Evolutionary conservation across 2,329 filamentous ascomycete genomes (phyloP), one percentile per base, ranked within the genome.

Genomic region (Fusarium subtropicale): DNA sequence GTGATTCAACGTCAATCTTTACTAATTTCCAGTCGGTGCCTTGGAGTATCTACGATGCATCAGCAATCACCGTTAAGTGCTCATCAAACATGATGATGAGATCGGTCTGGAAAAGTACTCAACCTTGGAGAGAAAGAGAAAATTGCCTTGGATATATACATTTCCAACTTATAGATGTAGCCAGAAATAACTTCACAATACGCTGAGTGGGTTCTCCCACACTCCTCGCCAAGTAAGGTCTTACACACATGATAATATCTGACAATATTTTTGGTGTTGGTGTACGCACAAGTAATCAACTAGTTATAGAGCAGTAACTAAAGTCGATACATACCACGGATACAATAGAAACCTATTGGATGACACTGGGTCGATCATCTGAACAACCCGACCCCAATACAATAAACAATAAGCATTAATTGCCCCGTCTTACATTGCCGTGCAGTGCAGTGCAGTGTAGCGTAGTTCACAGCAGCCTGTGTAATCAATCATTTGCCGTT

Each of bases 161-260:
- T 26, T 34, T 28, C 11, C 26, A 15, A 5, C 5, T 18, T 11
- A 11, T 9, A 16, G 16, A 44, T 24, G 22, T 26, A 45, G 50
- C 11, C 50, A 47, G 46, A 46, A 53, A 33, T 42, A 63, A n/a
- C 36, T 50, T 46, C 22, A 24, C 28, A n/a, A 41, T 36, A 13
- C 36, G 15, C 30, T 51, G 28, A 45, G 53, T 59, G 45, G 42
- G 36, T 22, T 52, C 47, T 47, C 56, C 20, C 26, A 61, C 58
- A 51, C 31, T 28, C 18, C 18, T 24, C 20, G 15, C 26, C 48
- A 64, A 26, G 31, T 39, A 51, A 51, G 31, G 56, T 69, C 66
- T 69, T 62, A 62, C 60, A 62, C 65, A 60, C 26, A 63, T 20
- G 33, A 50, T 48, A 36, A 38, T 41, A 45, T 63, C 53, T 59